These are phyloP conservation scores for Aspergillus pseudoviridinutans DNA, from an alignment of 2,329 filamentous ascomycete genomes.

Conservation along the genomic window DNA sequence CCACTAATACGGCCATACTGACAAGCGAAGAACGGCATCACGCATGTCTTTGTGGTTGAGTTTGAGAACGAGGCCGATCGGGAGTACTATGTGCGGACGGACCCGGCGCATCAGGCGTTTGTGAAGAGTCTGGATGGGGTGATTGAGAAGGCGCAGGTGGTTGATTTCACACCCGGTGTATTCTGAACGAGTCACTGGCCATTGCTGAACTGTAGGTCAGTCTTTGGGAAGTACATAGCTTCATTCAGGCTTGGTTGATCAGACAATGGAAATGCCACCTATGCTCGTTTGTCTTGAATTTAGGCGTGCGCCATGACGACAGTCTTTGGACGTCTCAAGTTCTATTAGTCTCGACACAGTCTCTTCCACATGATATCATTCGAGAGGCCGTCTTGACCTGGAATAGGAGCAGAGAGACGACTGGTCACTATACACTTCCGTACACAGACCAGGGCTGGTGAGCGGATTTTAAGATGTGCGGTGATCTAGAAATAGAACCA, in stretches of 20 bases:
- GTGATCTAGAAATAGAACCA: no score
- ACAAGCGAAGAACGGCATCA: slow-evolving; percentile 53
- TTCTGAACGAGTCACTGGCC: slow-evolving; percentile 13
- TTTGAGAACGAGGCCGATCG: slow-evolving; percentile 62
- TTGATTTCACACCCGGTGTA: slow-evolving; percentile 31
- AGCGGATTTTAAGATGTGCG: no score
- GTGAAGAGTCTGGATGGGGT: slow-evolving; percentile 39
- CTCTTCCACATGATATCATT: no score
- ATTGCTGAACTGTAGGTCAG: background rate
- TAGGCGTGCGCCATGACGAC: no score
- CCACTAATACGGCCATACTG: background rate
- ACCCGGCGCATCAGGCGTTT: slow-evolving; percentile 62
- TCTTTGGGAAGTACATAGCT: background rate
- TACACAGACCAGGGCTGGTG: no score
- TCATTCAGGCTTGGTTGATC: background rate
- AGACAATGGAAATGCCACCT: background rate
- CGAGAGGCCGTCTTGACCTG: no score
- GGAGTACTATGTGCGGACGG: slow-evolving; percentile 63
- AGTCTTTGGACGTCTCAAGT: no score
- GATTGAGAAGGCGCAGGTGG: slow-evolving; percentile 32
- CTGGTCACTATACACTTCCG: no score
- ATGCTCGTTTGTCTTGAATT: background rate
- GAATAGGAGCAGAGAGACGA: no score
- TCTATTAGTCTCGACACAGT: no score
- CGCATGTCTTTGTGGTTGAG: slow-evolving; percentile 66